Conservation (phyloP, 148 eudicot genomes). For the Mesembryanthemum crystallinum region DNA sequence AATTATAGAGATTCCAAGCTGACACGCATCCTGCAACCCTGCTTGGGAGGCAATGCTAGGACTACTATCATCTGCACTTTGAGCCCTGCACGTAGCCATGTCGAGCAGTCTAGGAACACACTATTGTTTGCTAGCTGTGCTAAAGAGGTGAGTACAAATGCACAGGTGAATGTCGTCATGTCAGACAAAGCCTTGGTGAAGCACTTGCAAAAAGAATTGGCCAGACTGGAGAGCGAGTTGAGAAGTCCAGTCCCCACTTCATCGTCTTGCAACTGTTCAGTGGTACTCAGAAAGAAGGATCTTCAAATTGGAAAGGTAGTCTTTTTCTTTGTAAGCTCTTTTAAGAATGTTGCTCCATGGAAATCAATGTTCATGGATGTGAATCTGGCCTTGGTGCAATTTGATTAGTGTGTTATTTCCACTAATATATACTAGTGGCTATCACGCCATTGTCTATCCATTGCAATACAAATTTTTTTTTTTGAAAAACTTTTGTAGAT, state of each 20-base stretch:
- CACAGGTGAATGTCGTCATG: constrained; percentile 95
- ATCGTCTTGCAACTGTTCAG: constrained; percentile 62
- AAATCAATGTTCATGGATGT: not conserved
- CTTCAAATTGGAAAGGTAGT: constrained; percentile 80
- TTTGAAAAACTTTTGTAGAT: too few species aligned
- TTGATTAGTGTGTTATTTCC: too few species aligned
- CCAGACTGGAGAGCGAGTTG: constrained; percentile 81
- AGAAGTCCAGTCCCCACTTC: constrained; percentile 68
- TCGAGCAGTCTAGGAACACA: constrained; percentile 96
- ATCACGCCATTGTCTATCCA: too few species aligned
- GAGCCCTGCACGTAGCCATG: constrained; percentile 91
- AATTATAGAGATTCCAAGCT: constrained; percentile 92
- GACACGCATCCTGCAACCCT: constrained; percentile 87
- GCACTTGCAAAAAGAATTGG: constrained; percentile 87
- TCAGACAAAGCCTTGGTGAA: constrained; percentile 97
- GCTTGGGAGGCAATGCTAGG: constrained; percentile 96
- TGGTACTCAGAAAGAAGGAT: constrained; percentile 72
- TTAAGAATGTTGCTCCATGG: not conserved
- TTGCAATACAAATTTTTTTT: too few species aligned
- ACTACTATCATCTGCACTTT: constrained; percentile 92
- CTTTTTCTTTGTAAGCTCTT: constrained; percentile 1
- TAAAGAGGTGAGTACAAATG: constrained; percentile 90
- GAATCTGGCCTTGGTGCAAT: too few species aligned
- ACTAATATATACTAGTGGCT: too few species aligned
- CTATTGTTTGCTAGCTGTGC: constrained; percentile 93